Evolutionary conservation across 768 basidiomycete genomes (phyloP).

Genomic region (Boletus fagicola): DNA sequence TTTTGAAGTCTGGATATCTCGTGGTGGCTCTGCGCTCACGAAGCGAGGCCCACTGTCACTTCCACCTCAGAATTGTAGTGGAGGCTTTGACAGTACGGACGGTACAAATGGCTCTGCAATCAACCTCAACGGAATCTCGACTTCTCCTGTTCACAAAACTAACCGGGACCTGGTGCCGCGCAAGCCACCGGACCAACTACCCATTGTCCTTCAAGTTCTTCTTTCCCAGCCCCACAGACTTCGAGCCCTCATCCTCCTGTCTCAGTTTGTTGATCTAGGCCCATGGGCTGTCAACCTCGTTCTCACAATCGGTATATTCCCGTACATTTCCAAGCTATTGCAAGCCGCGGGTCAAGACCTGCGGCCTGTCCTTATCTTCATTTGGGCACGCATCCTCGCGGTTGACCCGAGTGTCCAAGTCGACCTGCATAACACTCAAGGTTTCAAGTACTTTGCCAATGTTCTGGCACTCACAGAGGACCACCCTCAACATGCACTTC

Average conservation of each 20-base stretch:
- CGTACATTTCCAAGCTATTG: conserved; percentile 94
- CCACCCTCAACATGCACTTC: conserved; percentile 53
- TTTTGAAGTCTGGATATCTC: conserved; percentile 97
- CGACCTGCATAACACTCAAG: conserved; percentile 78
- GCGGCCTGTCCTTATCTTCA: conserved; percentile 97
- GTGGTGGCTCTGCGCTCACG: conserved; percentile 84
- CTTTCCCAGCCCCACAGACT: conserved; percentile 95
- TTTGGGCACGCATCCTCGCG: conserved; percentile 96
- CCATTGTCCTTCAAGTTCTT: conserved; percentile 95
- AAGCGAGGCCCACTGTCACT: conserved; percentile 73
- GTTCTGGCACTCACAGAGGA: conserved; percentile 72
- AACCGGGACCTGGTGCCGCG: conserved; percentile 65
- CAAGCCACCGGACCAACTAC: conserved; percentile 94
- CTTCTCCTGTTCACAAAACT: conserved; percentile 6
- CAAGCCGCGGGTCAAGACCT: conserved; percentile 94
- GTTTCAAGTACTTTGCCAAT: conserved; percentile 83
- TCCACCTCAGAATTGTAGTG: conserved; percentile 45
- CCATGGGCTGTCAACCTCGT: conserved; percentile 99
- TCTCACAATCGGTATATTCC: conserved; percentile 95
- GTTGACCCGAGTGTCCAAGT: conserved; percentile 93
- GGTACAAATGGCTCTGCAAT: conserved; percentile 10
- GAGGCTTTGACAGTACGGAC: conserved; percentile 28
- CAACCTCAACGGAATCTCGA: conserved; percentile 17
- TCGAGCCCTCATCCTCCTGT: conserved; percentile 90
- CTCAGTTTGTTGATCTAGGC: conserved; percentile 96